Conservation (phyloP, 345 rosid species). For the Rhodomyrtus tomentosa region DNA sequence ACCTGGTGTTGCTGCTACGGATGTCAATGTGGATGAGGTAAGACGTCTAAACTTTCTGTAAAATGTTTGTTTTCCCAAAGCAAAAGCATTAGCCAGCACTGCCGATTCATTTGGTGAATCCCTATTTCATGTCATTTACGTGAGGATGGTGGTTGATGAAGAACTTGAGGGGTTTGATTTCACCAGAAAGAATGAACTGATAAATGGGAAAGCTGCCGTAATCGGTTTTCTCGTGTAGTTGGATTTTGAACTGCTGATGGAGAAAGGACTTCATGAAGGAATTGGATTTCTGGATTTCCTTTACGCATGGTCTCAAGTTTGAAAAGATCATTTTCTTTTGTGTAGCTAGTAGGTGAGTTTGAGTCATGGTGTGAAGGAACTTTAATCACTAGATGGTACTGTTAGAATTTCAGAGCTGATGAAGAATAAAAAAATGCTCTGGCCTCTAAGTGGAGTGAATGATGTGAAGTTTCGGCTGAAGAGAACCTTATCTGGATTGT, state of each 20-base stretch:
- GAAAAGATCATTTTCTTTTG: no score
- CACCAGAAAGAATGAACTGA: slow-evolving; percentile 59
- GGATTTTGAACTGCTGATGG: slow-evolving; percentile 91
- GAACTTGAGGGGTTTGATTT: slow-evolving; percentile 65
- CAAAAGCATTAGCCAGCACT: not conserved
- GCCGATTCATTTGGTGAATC: not conserved
- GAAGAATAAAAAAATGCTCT: no score
- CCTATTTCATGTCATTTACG: slow-evolving; percentile 24
- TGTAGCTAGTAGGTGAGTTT: no score
- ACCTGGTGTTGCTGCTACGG: slow-evolving; percentile 75
- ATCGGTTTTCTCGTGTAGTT: slow-evolving; percentile 77
- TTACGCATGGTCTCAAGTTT: slow-evolving; percentile 70
- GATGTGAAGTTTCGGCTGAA: no score
- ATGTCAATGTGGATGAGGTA: slow-evolving; percentile 93
- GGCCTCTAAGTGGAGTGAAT: no score
- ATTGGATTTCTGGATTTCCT: slow-evolving; percentile 88
- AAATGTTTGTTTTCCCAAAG: not conserved
- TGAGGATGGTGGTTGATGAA: slow-evolving; percentile 88
- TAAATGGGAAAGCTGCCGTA: slow-evolving; percentile 87
- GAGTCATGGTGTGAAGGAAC: no score
- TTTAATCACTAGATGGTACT: no score
- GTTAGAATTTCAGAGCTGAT: no score
- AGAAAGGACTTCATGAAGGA: slow-evolving; percentile 85
- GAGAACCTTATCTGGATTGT: no score
- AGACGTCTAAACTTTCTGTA: not conserved